Evolutionary conservation across 768 basidiomycete genomes (phyloP), one percentile per base, ranked within the genome.

Genomic region (Mycena latifolia): DNA sequence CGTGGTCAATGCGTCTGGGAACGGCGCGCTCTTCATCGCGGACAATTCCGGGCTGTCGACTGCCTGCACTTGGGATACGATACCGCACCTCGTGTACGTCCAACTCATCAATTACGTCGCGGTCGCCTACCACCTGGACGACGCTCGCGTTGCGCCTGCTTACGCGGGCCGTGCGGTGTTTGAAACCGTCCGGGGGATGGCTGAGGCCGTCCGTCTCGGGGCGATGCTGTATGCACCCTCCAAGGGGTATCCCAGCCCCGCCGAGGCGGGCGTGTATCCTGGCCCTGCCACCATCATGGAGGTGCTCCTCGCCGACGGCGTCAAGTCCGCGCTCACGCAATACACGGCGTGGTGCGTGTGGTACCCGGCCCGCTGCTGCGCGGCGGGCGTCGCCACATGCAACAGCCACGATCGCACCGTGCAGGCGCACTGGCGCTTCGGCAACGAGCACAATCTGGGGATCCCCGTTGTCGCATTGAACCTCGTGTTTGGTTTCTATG

Each of bases 271-370:
- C n/a, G n/a, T n/a, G n/a, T n/a, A n/a, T n/a, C n/a, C n/a, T n/a
- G n/a, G n/a, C n/a, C n/a, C n/a, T n/a, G n/a, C n/a, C n/a, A n/a
- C n/a, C n/a, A n/a, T n/a, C n/a, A n/a, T 65, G 39, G 24, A 56
- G 29, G 25, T 24, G 15, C 63, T 65, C 41, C 28, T 65, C 37
- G 63, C 55, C 0, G 63, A 65, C 51, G 63, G 63, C 12, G 24
- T 58, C 25, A 65, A 65, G 51, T 56, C 63, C 14, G 46, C 55
- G 9, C 55, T 59, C 39, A 65, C 63, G 37, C 48, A 24, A 12
- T 59, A 65, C 55, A n/a, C n/a, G 6, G 5, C 31, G 11, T 33
- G 31, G 6, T 6, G 6, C 11, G 31, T 5, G 31, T 11, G 6
- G 11, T 5, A 33, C 31, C 11, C 11, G 15, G 37, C n/a, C n/a